Conservation (phyloP, 345 rosid species). For the Limnanthes douglasii region DNA sequence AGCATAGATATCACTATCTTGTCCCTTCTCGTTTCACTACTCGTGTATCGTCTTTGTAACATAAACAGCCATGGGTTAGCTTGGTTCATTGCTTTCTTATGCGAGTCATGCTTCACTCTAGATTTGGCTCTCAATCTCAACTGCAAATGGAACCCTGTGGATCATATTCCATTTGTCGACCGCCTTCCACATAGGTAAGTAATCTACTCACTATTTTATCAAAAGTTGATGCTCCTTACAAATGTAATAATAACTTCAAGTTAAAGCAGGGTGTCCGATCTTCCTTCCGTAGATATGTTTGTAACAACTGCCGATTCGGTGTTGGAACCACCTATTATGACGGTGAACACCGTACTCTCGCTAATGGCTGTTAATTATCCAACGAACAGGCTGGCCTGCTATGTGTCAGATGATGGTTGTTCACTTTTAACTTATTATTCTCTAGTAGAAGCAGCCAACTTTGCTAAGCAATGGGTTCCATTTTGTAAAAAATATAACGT, state of each 20-base stretch:
- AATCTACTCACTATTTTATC: neutral
- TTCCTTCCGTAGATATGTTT: constrained; percentile 48
- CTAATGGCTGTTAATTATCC: constrained; percentile 49
- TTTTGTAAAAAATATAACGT: constrained; percentile 46
- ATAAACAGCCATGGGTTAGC: constrained; percentile 17
- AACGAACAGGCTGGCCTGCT: constrained; percentile 31
- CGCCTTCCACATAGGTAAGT: constrained; percentile 25
- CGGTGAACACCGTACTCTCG: constrained; percentile 21
- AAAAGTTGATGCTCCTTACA: neutral
- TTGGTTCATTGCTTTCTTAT: constrained; percentile 48
- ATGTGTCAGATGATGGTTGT: constrained; percentile 48
- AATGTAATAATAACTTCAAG: neutral
- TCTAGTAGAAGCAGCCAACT: constrained; percentile 40
- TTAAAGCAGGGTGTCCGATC: constrained; percentile 18
- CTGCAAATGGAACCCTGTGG: constrained; percentile 48
- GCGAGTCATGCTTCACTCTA: constrained; percentile 48
- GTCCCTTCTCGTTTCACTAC: constrained; percentile 14
- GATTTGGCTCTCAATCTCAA: constrained; percentile 24
- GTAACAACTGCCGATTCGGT: constrained; percentile 28
- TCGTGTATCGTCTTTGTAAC: constrained; percentile 8
- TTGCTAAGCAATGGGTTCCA: constrained; percentile 61
- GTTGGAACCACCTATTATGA: constrained; percentile 13
- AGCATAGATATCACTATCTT: constrained; percentile 12
- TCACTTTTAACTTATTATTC: constrained; percentile 44
- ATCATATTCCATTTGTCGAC: constrained; percentile 23